Evolutionary conservation across 768 basidiomycete genomes (phyloP).

Genomic region (Tylopilus sp.): DNA sequence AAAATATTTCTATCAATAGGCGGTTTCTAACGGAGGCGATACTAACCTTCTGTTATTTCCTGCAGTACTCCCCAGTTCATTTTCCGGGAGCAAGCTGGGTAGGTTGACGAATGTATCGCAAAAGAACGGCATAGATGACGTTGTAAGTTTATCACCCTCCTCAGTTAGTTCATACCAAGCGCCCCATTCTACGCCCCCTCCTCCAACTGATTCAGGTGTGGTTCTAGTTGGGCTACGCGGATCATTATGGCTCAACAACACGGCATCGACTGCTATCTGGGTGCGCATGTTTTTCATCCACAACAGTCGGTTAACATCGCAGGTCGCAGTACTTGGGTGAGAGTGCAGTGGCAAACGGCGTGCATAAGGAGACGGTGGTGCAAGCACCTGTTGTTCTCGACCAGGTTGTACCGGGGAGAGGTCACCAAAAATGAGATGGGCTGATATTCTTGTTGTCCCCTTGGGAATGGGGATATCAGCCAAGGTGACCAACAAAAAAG

Average conservation of each 20-base stretch:
- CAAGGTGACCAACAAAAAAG: not conserved
- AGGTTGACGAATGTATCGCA: constrained; percentile 51
- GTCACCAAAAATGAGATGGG: constrained; percentile 55
- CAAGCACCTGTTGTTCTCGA: constrained; percentile 25
- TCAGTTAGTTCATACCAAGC: constrained; percentile 49
- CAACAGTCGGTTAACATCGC: constrained; percentile 17
- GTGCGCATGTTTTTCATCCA: constrained; percentile 39
- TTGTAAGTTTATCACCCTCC: constrained; percentile 43
- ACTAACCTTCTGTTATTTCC: constrained; percentile 12
- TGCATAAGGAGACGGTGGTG: constrained; percentile 55
- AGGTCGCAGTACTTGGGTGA: constrained; percentile 45
- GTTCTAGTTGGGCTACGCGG: constrained; percentile 38
- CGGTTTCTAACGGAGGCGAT: not conserved
- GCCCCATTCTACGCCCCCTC: constrained; percentile 55
- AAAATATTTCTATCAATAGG: not conserved
- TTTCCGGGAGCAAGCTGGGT: constrained; percentile 45
- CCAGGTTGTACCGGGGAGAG: constrained; percentile 34
- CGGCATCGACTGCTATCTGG: constrained; percentile 39
- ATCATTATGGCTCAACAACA: constrained; percentile 39
- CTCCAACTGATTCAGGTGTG: constrained; percentile 40
- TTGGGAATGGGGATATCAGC: constrained; percentile 19
- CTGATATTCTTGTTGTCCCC: constrained; percentile 45
- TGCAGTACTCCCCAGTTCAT: constrained; percentile 34
- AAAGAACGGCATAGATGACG: constrained; percentile 50
- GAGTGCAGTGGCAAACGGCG: constrained; percentile 53